Evolutionary conservation across 1,284 basidiomycete species (phyloP).

Genomic region (Wallemia ichthyophaga): DNA sequence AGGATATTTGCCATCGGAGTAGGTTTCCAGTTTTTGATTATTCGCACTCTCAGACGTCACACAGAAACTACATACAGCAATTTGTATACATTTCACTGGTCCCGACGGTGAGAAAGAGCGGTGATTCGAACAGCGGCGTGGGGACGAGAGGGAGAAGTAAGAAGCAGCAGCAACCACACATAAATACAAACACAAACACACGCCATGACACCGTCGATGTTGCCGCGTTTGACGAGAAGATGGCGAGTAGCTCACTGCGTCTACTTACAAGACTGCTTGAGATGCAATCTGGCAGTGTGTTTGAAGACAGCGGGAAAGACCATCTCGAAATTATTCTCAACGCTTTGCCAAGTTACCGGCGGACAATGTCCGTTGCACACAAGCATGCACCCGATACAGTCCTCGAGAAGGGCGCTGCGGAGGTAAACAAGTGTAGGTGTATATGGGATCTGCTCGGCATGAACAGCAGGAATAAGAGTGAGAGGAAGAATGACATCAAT

Average conservation of each 20-base stretch:
- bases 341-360: neutral
- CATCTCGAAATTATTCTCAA: neutral
- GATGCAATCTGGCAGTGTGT: neutral
- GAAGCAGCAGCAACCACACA: no score
- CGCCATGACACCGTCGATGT: neutral
- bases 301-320: neutral
- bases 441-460: neutral
- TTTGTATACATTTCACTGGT: neutral
- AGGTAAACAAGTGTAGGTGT: neutral
- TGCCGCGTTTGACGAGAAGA: neutral
- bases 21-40: neutral
- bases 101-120: constrained; percentile 1
- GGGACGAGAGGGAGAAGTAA: no score
- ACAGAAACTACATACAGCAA: neutral
- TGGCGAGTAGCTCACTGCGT: neutral
- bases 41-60: neutral
- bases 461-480: neutral
- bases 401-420: neutral
- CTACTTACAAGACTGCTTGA: neutral
- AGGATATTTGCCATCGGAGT: neutral
- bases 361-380: no score
- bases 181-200: no score
- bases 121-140: neutral
- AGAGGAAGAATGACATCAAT: no score
- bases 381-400: neutral